Percentiles rank a stretch among this genome's conserved stretches.
Conservation (phyloP, 2,329 filamentous ascomycete species). For the Nothophoma quercina region DNA sequence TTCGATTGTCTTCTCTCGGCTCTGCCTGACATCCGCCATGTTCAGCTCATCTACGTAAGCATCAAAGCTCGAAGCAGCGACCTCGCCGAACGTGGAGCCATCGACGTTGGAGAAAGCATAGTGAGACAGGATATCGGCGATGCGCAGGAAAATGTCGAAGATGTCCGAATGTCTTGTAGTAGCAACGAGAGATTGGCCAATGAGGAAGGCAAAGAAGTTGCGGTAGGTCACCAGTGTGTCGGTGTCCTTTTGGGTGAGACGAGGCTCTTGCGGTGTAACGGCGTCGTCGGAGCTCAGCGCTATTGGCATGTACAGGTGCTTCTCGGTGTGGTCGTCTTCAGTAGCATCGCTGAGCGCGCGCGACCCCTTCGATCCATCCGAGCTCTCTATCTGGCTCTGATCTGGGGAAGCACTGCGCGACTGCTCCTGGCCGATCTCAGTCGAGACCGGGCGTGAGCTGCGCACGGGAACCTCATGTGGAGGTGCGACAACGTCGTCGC, state of each 20-base stretch:
- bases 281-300: slow-evolving; percentile 61
- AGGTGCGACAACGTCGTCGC: slow-evolving; percentile 33
- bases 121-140: slow-evolving; percentile 63
- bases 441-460: slow-evolving; percentile 30
- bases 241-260: slow-evolving; percentile 57
- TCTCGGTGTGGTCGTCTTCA: slow-evolving; percentile 57
- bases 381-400: slow-evolving; percentile 44
- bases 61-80: slow-evolving; percentile 70
- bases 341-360: slow-evolving; percentile 57
- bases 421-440: slow-evolving; percentile 35
- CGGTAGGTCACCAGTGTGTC: slow-evolving; percentile 66
- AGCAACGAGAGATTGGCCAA: slow-evolving; percentile 68
- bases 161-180: slow-evolving; percentile 63
- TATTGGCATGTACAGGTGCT: slow-evolving; percentile 67
- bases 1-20: slow-evolving; percentile 88
- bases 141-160: slow-evolving; percentile 68
- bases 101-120: slow-evolving; percentile 70
- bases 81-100: slow-evolving; percentile 69
- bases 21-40: slow-evolving; percentile 80
- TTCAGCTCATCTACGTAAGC: slow-evolving; percentile 79
- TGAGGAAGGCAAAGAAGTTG: slow-evolving; percentile 69
- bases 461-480: slow-evolving; percentile 32
- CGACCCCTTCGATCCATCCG: slow-evolving; percentile 57
- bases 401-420: slow-evolving; percentile 44
- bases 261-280: slow-evolving; percentile 40